Conservation (phyloP, 352 stramenopile genomes). For the Saprolegnia parasitica region DNA sequence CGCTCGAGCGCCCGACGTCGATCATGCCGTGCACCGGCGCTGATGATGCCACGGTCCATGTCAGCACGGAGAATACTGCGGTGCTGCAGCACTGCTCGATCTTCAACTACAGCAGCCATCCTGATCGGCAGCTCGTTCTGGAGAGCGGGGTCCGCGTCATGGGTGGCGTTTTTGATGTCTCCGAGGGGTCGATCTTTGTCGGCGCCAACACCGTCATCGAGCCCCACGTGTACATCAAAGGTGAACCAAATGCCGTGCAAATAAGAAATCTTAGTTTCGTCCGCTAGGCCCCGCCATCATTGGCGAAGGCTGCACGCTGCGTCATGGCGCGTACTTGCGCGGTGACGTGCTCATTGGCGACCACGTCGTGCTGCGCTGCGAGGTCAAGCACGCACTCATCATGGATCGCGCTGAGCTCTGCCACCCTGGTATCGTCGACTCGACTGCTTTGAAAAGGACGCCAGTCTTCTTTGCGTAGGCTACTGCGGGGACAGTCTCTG, state of each 20-base stretch:
- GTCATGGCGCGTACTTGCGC: constrained; percentile 61
- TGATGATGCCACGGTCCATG: not conserved
- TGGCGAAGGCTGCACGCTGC: constrained; percentile 51
- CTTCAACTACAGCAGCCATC: constrained; percentile 16
- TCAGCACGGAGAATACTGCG: not conserved
- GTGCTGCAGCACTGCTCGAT: constrained; percentile 2
- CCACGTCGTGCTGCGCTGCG: constrained; percentile 56
- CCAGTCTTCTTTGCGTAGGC: constrained; percentile 24
- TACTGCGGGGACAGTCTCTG: constrained; percentile 74
- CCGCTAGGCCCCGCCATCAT: constrained; percentile 48
- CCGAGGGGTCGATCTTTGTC: constrained; percentile 60
- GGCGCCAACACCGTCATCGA: constrained; percentile 60
- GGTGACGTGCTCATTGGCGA: constrained; percentile 59
- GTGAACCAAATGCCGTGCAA: not conserved
- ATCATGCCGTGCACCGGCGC: not conserved
- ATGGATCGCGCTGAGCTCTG: constrained; percentile 68
- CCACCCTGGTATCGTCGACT: constrained; percentile 35
- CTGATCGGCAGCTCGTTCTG: constrained; percentile 41
- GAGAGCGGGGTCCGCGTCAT: constrained; percentile 42
- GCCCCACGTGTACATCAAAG: constrained; percentile 63
- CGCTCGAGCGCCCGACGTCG: not conserved
- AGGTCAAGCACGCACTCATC: constrained; percentile 70
- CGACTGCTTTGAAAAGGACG: not conserved
- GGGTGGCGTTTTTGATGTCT: constrained; percentile 63
- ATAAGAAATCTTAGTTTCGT: not conserved